Percentiles rank a stretch among this genome's conserved stretches.
Evolutionary conservation across 2,329 filamentous ascomycete genomes (phyloP).

Genomic region (Parascedosporium putredinis): DNA sequence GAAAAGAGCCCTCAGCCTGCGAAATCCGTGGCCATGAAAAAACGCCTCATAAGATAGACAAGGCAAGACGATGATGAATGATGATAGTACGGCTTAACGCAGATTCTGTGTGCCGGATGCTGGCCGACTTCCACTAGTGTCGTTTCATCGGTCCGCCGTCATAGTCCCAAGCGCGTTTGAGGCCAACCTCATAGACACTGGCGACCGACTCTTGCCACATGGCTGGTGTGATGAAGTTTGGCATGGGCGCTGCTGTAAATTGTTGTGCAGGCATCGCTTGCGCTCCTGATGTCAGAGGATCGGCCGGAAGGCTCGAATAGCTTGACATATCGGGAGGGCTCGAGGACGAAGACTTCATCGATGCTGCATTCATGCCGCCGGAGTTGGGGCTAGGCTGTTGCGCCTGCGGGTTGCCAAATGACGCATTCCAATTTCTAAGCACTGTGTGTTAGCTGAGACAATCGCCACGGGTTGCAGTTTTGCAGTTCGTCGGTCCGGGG

Average conservation of each 20-base stretch:
- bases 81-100: too few species aligned
- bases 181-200: constrained; percentile 54
- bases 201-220: constrained; percentile 68
- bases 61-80: too few species aligned
- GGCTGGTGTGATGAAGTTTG: constrained; percentile 55
- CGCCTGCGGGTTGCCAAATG: background rate
- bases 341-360: constrained; percentile 29
- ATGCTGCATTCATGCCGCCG: constrained; percentile 30
- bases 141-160: constrained; percentile 24
- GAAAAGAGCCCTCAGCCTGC: too few species aligned
- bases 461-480: too few species aligned
- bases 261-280: constrained; percentile 35
- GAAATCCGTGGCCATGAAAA: too few species aligned
- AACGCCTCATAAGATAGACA: too few species aligned
- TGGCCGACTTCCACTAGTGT: too few species aligned
- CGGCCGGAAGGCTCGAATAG: constrained; percentile 38
- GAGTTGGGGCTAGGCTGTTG: constrained; percentile 18
- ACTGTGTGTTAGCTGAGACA: constrained; percentile 9
- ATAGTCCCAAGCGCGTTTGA: constrained; percentile 54
- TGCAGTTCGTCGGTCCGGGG: too few species aligned
- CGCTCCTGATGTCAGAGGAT: constrained; percentile 36
- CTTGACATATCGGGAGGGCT: constrained; percentile 5
- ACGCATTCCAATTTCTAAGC: constrained; percentile 6
- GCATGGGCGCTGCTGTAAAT: constrained; percentile 43
- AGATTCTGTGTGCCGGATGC: too few species aligned